Evolutionary conservation across 352 stramenopile species (phyloP), one percentile per base, ranked within the genome.

Genomic region (Aphanomyces astaci): DNA sequence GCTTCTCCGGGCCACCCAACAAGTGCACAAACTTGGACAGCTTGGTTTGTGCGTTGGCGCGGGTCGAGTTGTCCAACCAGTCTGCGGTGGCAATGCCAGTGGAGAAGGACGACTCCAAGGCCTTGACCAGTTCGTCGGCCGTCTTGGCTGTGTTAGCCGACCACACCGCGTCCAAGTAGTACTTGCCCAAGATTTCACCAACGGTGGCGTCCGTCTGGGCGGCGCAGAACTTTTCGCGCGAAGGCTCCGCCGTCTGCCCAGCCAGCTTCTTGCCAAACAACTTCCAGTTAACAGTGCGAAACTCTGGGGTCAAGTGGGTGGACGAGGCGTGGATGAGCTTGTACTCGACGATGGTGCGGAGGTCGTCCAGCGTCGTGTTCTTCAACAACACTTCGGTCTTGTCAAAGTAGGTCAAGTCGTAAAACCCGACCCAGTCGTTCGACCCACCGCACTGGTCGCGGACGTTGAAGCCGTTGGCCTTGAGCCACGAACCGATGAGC

Each of bases 331-430:
- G n/a, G n/a, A n/a, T n/a, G n/a, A n/a, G n/a, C n/a, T n/a, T 60
- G 59, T 25, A 66, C 24, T 60, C 59, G 1, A 36, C 10, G 46
- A 66, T 59, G 10, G 39, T 66, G 13, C 17, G 4, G 9, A 66
- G 43, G 24, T 49, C 33, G 10, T 60, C 36, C 11, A 60, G 43
- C 0, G 33, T 28, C 0, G 17, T 17, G 7, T 10, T 40, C 10
- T 11, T 27, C 46, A 66, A 45, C 4, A 66, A 24, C 59, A 22
- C 43, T 36, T 66, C 59, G 19, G 31, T 24, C 27, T 43, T 45
- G 59, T 66, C 59, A 66, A 66, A 66, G 25, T 54, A 66, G 32
- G 17, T 7, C 27, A 66, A 43, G 46, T 66, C 7, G 70, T n/a
- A n/a, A n/a, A n/a, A n/a, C n/a, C n/a, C n/a, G n/a, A n/a, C n/a